Base-by-base conservation (phyloP, 2,329 filamentous ascomycete species). In the Alternaria dauci region DNA sequence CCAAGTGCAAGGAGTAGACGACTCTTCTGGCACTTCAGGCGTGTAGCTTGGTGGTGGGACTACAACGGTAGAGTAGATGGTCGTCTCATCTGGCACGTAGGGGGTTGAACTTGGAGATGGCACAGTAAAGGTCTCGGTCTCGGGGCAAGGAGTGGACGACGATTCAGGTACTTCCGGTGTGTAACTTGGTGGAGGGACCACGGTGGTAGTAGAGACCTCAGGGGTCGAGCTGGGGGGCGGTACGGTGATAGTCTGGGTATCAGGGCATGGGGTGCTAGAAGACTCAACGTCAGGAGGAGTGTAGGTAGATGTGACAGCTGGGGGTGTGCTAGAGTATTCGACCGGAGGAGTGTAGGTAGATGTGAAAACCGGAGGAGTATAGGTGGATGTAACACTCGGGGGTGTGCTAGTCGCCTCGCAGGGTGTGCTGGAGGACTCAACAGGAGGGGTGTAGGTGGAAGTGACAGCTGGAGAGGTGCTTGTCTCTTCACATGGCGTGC, bases 251-350 rank as follows among this genome's bases (percentile, higher is more conserved):
- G 52, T 47, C 20, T 50, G 32, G 20, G 48, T 44, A 28, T 43
- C 43, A 8, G 51, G 51, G 42, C 52, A 59, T n/a, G 58, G 52
- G 41, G 58, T 52, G 44, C 43, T 59, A 18, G 34, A 39, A 25
- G 25, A 39, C 8, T 23, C 26, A 18, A 47, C 44, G 8, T 30
- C 34, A 3, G 53, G 54, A 16, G 58, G 52, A 16, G 42, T 55
- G 43, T 30, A 18, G 25, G 43, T 30, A n/a, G 43, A 46, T 46
- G 44, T n/a, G 12, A 52, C 26, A 32, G 20, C 25, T n/a, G 38
- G 38, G 44, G 14, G 30, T 12, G 42, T 39, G 43, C 16, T 46
- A 5, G 42, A n/a, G n/a, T n/a, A n/a, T 8, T 23, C 26, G 25
- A 47, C 44, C 12, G 52, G 34, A 14, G 25, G n/a, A 38, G 43